Evolutionary conservation across 2,329 filamentous ascomycete species (phyloP), one percentile per base, ranked within the genome.

Genomic region (Venturia aucupariae): DNA sequence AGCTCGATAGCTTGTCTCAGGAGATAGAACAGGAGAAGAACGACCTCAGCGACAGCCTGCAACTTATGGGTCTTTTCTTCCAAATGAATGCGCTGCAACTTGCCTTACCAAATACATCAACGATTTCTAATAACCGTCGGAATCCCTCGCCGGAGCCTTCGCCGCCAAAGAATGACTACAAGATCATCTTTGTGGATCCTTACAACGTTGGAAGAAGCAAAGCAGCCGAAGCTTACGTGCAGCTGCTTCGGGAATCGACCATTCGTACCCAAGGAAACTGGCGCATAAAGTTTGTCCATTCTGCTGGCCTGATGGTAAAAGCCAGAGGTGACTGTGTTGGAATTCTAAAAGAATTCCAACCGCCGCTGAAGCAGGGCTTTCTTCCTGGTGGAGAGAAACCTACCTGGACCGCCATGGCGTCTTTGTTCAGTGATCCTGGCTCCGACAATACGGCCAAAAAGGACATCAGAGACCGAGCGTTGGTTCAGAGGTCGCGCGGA

Each of bases 151-250:
- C 41, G 19, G 51, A 30, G 39, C 60, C 60, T 8, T 32, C 27
- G 3, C 41, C 44, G 10, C 24, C 44, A 22, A 48, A 46, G n/a
- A 42, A 64, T 13, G 57, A 60, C n/a, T 64, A 24, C 62, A 64
- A 30, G 17, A 59, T 64, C 62, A 64, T 59, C 15, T 64, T 64
- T 59, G 62, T 64, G 41, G 62, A 64, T 22, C 30, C 46, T 24
- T 30, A 55, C 41, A 64, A 64, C n/a, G 46, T 64, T 19, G 48
- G 48, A 27, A 32, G 62, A n/a, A 64, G 62, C 51, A 42, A 24
- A 42, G 51, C 60, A 6, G 62, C 62, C 41, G 62, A 64, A 32
- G 46, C 46, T 48, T 59, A 64, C 55, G 35, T 64, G 15, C 7
- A 64, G 32, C 62, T 64, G 19, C 27, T 64, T 30, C 46, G 48